phyloP scores from a whole-genome alignment of 306 rosid species.

The Senna tora region DNA sequence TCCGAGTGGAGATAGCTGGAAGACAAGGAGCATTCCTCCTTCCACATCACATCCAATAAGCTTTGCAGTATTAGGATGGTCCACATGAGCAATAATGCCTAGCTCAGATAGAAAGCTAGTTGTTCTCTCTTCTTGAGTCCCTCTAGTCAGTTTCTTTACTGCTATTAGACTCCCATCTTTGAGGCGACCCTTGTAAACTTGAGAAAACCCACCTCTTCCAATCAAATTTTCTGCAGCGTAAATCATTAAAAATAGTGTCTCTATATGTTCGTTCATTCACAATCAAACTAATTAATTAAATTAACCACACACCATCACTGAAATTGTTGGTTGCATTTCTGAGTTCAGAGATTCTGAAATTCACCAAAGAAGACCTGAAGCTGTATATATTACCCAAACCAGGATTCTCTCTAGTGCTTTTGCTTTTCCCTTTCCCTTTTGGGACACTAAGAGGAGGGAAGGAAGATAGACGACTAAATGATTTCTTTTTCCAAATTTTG shows the following conservation, averaged over 20 bases:
- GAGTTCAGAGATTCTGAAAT: slow-evolving; percentile 60
- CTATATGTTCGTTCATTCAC: too few species aligned
- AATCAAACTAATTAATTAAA: too few species aligned
- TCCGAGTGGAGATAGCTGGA: slow-evolving; percentile 68
- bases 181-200: slow-evolving; percentile 75
- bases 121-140: slow-evolving; percentile 74
- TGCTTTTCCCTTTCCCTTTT: slow-evolving; percentile 58
- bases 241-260: slow-evolving; percentile 33
- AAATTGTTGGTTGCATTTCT: slow-evolving; percentile 72
- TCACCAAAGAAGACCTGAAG: slow-evolving; percentile 62
- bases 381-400: slow-evolving; percentile 40
- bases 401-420: slow-evolving; percentile 52
- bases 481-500: slow-evolving; percentile 54
- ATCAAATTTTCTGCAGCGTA: slow-evolving; percentile 76
- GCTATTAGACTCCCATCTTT: slow-evolving; percentile 70
- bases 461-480: slow-evolving; percentile 63
- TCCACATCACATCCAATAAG: slow-evolving; percentile 79
- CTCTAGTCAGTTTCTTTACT: slow-evolving; percentile 73
- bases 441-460: slow-evolving; percentile 57
- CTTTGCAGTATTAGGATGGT: slow-evolving; percentile 89
- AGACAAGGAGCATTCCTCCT: slow-evolving; percentile 82
- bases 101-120: slow-evolving; percentile 78
- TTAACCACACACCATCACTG: slow-evolving; percentile 56
- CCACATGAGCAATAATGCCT: slow-evolving; percentile 88
- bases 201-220: slow-evolving; percentile 86